Evolutionary conservation across 176 grass and related monocot species (phyloP).

Genomic region (Zoysia pacifica): DNA sequence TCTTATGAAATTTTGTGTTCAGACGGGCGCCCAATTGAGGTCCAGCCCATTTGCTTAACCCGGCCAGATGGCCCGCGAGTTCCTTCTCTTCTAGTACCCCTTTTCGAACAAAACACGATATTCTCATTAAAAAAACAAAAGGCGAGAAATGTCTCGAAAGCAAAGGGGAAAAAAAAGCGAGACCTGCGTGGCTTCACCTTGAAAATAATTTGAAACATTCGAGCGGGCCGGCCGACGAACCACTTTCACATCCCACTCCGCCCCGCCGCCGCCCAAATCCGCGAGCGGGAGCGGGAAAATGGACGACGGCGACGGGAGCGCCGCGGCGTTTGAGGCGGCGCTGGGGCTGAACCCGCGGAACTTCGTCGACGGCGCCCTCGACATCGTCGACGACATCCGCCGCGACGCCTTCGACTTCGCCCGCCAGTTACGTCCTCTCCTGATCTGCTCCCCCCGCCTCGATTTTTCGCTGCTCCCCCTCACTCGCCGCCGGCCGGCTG

Average conservation of each 20-base stretch:
- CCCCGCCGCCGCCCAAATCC: neutral
- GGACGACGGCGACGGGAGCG: slow-evolving; percentile 19
- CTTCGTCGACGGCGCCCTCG: slow-evolving; percentile 42
- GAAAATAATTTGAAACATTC: too few species aligned
- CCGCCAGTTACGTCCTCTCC: slow-evolving; percentile 40
- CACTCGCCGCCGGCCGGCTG: neutral
- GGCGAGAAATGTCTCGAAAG: too few species aligned
- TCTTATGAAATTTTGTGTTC: too few species aligned
- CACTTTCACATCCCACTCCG: neutral
- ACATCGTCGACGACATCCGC: slow-evolving; percentile 27
- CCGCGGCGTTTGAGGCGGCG: slow-evolving; percentile 33
- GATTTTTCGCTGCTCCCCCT: neutral
- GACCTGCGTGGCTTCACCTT: too few species aligned
- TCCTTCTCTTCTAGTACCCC: too few species aligned
- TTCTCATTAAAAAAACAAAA: too few species aligned
- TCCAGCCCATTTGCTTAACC: too few species aligned
- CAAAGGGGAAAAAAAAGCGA: too few species aligned
- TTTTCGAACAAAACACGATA: too few species aligned
- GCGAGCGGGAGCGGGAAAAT: slow-evolving; percentile 8
- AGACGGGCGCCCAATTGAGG: too few species aligned
- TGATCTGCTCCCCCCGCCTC: neutral
- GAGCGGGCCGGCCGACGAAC: too few species aligned
- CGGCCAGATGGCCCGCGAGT: too few species aligned
- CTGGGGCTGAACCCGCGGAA: slow-evolving; percentile 39
- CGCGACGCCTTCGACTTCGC: slow-evolving; percentile 40